Base-by-base conservation (phyloP, 306 rosid species). In the Erythrophleum fordii region DNA sequence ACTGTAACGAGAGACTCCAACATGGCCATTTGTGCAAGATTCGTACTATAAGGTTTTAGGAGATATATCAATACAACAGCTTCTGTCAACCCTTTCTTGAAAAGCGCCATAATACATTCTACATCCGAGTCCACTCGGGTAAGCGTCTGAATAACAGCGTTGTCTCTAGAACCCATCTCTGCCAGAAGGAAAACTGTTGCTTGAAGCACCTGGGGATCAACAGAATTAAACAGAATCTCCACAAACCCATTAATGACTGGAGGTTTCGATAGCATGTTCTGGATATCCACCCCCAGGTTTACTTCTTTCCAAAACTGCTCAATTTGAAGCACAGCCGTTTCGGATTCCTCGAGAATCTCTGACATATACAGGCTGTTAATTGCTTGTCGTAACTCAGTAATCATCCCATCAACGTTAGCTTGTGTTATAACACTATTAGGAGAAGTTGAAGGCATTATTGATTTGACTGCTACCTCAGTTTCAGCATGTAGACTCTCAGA, bases 1-100 rank as follows among this genome's bases (percentile, higher is more conserved):
- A 89, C 91, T 37, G 18, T 34, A 55, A 95, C 29, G 61, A 95
- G 97, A 73, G 92, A 78, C 23, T 84, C 89, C 61, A 77, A 85
- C 56, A 85, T 51, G 62, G 84, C 95, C 90, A 88, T 83, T 75
- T 90, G 91, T 18, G 80, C 79, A 53, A 95, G 86, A 78, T 72
- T 76, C 23, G 11, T 42, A 17, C 69, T 35, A 5, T 90, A 85
- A 68, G 86, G 88, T 58, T 87, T 91, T 67, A 93, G 75, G 29
- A 91, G 91, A 88, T 90, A 88, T 78, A 95, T 80, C 85, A 93
- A 78, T 71, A 93, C 97, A 77, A 93, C 92, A 78, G 94, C 96
- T 80, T 93, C 97, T 45, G 85, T 53, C 79, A 91, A 80, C 16
- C 99, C 99, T 69, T 90, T 88, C 86, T 84, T 88, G 85, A 95